Base-by-base conservation (phyloP, 768 basidiomycete species). In the Mycena kentingensis region DNA sequence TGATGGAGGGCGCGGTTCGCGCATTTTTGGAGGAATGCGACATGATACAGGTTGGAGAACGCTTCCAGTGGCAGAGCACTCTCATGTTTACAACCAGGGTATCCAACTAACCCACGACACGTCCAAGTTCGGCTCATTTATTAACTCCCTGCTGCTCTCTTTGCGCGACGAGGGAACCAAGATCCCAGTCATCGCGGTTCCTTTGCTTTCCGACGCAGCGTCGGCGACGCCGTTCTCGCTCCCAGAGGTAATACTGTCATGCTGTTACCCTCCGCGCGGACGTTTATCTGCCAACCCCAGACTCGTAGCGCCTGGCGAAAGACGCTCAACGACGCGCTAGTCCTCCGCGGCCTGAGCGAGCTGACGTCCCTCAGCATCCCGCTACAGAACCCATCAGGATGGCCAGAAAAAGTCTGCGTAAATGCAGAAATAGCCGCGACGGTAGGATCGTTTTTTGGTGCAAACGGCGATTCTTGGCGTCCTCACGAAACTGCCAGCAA, bases 11-110 rank as follows among this genome's bases (percentile, higher is more conserved):
- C 4, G 74, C 82, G 12, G 72, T 91, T 46, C 78, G 90, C 16
- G 70, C 77, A 15, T 79, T 87, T 49, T 75, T 88, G 4, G 90
- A 93, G 63, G 88, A 90, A 58, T 88, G 87, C 62, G 79, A 90
- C 63, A 78, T 79, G 46, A 73, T 86, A 13, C 90, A 90, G 80
- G 89, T 87, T 57, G 48, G 45, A 39, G 28, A 36, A 47, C 44
- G n/a, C 1, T 19, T 19, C 13, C 31, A 26, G 36, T 18, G 42
- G 11, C 19, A 48, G 22, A 22, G 25, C 16, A 8, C 7, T 42
- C 7, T 7, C 36, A 7, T 37, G 7, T 18, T 37, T 10, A 11
- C 11, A 37, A 7, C 2, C 22, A 91, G 87, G 90, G 90, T 4
- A 55, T 90, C 13, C 88, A 92, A 71, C 64, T 88, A 42, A 77